These are phyloP conservation scores for Yamadazyma buinensis DNA, from an alignment of 1,139 yeast species.

Conservation along the genomic window DNA sequence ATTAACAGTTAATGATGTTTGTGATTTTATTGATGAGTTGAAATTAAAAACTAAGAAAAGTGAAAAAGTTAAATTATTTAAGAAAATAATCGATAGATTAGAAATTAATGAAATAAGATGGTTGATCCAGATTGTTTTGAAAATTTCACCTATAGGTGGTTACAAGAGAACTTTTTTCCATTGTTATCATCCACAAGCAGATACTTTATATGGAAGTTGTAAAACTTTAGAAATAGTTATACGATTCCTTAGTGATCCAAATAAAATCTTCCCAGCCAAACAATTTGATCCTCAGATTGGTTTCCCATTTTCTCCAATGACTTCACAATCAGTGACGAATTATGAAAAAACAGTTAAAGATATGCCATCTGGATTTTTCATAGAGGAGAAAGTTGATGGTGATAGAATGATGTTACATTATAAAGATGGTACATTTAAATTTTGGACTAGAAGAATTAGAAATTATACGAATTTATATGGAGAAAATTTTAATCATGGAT, in stretches of 20 bases:
- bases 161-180: conserved; percentile 3
- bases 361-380: conserved; percentile 38
- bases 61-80: conserved; percentile 41
- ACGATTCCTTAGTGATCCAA: conserved; percentile 52
- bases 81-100: conserved; percentile 51
- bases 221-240: conserved; percentile 62
- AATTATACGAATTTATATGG: conserved; percentile 81
- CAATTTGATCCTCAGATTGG: conserved; percentile 47
- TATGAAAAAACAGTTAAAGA: conserved; percentile 48
- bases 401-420: conserved; percentile 78
- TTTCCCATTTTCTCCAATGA: conserved; percentile 68
- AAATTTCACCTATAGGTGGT: conserved; percentile 37
- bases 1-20: conserved; percentile 37
- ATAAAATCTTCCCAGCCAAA: conserved; percentile 28
- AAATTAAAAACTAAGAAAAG: conserved; percentile 34
- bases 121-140: conserved; percentile 64
- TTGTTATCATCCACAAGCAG: conserved; percentile 66
- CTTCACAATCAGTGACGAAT: conserved; percentile 52
- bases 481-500: conserved; percentile 50
- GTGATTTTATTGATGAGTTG: conserved; percentile 47
- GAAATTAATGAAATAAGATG: conserved; percentile 65
- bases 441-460: conserved; percentile 64
- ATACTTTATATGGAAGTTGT: conserved; percentile 61
- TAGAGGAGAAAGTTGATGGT: conserved; percentile 94
- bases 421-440: conserved; percentile 45